Conservation (phyloP, 495 filamentous ascomycete species). For the Tuber microsphaerosporum region DNA sequence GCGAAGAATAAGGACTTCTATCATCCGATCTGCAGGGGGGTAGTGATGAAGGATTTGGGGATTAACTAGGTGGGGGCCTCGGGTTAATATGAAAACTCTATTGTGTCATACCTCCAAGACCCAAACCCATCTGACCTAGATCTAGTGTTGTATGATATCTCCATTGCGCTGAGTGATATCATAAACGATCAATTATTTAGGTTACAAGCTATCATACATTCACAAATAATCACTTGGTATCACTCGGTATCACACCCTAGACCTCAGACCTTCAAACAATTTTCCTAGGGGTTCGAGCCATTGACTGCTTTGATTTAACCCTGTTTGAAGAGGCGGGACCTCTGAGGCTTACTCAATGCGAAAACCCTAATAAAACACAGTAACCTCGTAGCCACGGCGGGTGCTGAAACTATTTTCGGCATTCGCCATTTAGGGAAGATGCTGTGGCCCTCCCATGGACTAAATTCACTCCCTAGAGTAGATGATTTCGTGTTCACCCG, state of each 20-base stretch:
- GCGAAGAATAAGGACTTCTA: slow-evolving; percentile 84
- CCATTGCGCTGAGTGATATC: neutral
- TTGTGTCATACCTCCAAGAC: neutral
- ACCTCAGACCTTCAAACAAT: neutral
- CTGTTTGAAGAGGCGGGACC: too few relatives aligned
- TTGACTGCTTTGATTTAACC: neutral
- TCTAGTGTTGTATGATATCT: neutral
- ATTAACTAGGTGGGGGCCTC: neutral
- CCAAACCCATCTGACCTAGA: neutral
- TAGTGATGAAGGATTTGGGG: slow-evolving; percentile 73
- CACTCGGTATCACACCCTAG: neutral
- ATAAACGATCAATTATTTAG: neutral
- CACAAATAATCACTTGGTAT: neutral
- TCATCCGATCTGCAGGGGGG: slow-evolving; percentile 76
- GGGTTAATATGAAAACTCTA: neutral
- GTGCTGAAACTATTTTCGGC: too few relatives aligned
- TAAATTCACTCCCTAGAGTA: too few relatives aligned
- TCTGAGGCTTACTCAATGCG: too few relatives aligned
- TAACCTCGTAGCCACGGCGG: too few relatives aligned
- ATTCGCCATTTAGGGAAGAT: too few relatives aligned
- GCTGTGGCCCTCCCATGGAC: too few relatives aligned
- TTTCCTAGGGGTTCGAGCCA: neutral
- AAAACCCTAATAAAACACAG: too few relatives aligned
- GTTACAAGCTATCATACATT: neutral
- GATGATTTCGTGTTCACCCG: too few relatives aligned